Base-by-base conservation (phyloP, 2,329 filamentous ascomycete species). In the Paecilomyces niveus region DNA sequence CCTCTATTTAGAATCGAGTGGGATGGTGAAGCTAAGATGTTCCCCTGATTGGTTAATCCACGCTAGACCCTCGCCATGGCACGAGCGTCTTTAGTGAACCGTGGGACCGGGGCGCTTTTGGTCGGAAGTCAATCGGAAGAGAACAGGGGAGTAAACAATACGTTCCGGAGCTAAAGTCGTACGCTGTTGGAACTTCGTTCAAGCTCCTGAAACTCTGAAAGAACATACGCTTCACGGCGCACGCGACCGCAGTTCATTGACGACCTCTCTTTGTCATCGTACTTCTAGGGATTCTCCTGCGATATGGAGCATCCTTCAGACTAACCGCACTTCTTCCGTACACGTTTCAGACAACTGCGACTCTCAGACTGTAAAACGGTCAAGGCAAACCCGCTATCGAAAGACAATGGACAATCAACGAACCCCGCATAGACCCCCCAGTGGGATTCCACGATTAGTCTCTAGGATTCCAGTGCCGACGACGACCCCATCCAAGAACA, bases 401-500 rank as follows among this genome's bases (percentile, higher is more conserved):
- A 45, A 18, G 2, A 66, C 58, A 31, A 76, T 76, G 74, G 72
- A 75, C 45, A 65, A 65, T 29, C 69, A 70, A 60, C 71, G 65
- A 58, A 64, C 66, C 53, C 66, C 65, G 49, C 60, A 58, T 31
- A 70, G 67, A 45, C 69, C 64, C 15, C 57, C 69, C 26, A 76
- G 72, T 58, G 70, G 70, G 33, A 75, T 84, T 55, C 82, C 83
- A 59, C 76, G 82, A 52, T 75, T 78, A 49, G 65, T 69, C 51
- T 85, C 82, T 22, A 78, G 80, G 63, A 73, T 85, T 53, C 83
- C 83, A 11, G 72, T 83, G 61, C 81, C 77, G 24, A 75, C 71
- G 31, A 59, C 76, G 51, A 72, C 74, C 50, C 64, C 66, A 49
- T 65, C 72, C 35, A 74, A 72, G 59, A 72, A 76, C 32, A 66